A percentile compares a stretch with the other conserved stretches of the same genome.
phyloP scores from a whole-genome alignment of 2,329 filamentous ascomycete species.

The Paracamarosporium sp. region DNA sequence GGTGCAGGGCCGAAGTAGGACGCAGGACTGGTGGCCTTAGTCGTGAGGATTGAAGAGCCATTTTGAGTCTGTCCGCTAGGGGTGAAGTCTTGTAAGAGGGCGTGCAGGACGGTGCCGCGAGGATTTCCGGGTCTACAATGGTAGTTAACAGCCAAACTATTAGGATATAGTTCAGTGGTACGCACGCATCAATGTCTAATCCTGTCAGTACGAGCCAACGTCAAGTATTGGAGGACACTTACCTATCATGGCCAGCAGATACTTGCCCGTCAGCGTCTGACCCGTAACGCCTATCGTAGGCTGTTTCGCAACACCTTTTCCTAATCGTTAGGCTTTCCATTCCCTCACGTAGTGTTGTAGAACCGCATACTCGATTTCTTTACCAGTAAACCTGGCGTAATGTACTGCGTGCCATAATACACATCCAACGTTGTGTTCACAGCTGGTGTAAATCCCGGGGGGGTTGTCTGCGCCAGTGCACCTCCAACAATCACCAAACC shows the following conservation, averaged over 20 bases:
- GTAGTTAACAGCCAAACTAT: background rate
- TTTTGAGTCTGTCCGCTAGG: constrained; percentile 29
- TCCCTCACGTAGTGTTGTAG: background rate
- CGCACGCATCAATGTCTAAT: constrained; percentile 16
- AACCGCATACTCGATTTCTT: constrained; percentile 33
- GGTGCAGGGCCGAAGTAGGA: constrained; percentile 41
- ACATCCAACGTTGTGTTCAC: constrained; percentile 34
- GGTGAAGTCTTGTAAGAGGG: constrained; percentile 35
- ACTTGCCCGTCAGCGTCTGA: constrained; percentile 30
- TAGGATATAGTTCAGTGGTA: constrained; percentile 15
- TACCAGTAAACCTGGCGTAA: constrained; percentile 34
- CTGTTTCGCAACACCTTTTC: constrained; percentile 21
- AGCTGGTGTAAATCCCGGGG: constrained; percentile 29
- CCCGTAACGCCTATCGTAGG: constrained; percentile 34
- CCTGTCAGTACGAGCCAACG: background rate
- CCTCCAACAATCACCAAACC: background rate
- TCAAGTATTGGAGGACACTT: background rate
- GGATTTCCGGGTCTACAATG: constrained; percentile 5
- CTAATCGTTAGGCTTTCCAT: background rate
- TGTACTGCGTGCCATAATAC: constrained; percentile 37
- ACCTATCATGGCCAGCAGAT: constrained; percentile 40
- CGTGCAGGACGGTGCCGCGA: constrained; percentile 36
- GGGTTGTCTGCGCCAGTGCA: constrained; percentile 21
- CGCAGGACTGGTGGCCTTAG: constrained; percentile 32
- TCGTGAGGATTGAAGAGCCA: constrained; percentile 29